phyloP scores from a whole-genome alignment of 345 rosid genomes.

The Viola odorata region DNA sequence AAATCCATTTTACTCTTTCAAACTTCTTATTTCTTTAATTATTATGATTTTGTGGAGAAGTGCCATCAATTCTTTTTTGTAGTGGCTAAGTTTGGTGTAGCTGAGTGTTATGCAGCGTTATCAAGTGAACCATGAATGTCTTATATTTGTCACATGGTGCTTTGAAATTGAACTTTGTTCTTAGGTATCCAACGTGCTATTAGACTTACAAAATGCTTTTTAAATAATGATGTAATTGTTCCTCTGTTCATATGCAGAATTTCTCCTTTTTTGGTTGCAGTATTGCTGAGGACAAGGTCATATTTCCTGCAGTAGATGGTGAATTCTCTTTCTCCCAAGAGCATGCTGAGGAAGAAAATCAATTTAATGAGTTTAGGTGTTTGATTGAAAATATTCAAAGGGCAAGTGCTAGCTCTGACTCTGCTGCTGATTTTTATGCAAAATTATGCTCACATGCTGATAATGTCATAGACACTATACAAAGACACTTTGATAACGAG shows the following conservation, averaged over 20 bases:
- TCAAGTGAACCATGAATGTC: no score
- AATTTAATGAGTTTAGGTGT: conserved; percentile 64
- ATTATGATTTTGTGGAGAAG: no score
- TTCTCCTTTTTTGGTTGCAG: conserved; percentile 37
- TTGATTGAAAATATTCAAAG: conserved; percentile 73
- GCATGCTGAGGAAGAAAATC: conserved; percentile 82
- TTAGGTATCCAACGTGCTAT: not conserved
- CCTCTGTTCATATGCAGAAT: not conserved
- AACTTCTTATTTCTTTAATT: no score
- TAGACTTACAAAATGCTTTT: not conserved
- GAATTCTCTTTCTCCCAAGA: conserved; percentile 67
- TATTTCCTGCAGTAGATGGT: conserved; percentile 82
- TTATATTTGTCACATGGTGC: not conserved
- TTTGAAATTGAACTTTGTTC: not conserved
- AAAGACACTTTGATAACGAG: conserved; percentile 68
- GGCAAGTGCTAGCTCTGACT: conserved; percentile 65
- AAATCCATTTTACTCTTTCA: no score
- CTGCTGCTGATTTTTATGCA: conserved; percentile 63
- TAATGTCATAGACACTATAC: conserved; percentile 73
- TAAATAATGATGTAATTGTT: not conserved
- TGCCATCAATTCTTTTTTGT: no score
- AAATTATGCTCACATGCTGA: conserved; percentile 81
- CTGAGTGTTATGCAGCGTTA: no score
- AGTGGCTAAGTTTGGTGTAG: no score
- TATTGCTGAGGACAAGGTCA: conserved; percentile 85